Evolutionary conservation across 2,329 filamentous ascomycete species (phyloP), one percentile per base, ranked within the genome.

Genomic region (Lizonia empirigonia): DNA sequence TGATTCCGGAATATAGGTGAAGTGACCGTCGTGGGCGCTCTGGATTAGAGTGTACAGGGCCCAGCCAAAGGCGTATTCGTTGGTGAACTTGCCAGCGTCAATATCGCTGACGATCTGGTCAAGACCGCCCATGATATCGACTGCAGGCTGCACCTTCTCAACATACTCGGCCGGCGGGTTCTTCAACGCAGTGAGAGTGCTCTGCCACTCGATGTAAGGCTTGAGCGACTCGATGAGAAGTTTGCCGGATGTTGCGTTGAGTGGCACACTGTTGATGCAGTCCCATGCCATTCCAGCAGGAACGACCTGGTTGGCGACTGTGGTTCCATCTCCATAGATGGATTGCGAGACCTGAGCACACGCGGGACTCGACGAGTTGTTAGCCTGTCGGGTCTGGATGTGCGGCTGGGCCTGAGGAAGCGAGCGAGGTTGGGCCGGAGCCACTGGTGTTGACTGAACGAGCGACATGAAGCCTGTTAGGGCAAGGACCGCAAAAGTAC

Each of bases 21-120:
- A 84, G 64, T 90, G 87, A 2, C 85, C 85, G 64, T 90, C 86
- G 58, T 88, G 84, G 2, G 82, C 81, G 1, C 77, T 76, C 16
- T 76, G 75, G 38, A 86, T 77, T 12, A 83, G 68, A 27, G 76
- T 69, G 49, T 81, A 80, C 2, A 89, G 73, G 22, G 82, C 81
- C 55, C 67, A 75, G 8, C 76, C 77, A 54, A 79, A 80, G 15
- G 71, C 69, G 44, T 77, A 78, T 51, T 79, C 76, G 39, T 60
- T 74, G 26, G 59, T 60, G 57, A 75, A 77, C 12, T 58, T 56
- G 13, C 70, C 72, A 15, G 64, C 58, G 26, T 70, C 64, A 13
- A 77, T 68, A 6, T 73, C 70, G 7, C 61, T 56, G 24, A 67
- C 69, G 27, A 79, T 75, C 15, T 66, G 54, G n/a, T 76, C 69